A percentile compares a stretch with the other conserved stretches of the same genome.
phyloP scores from a whole-genome alignment of 1,284 basidiomycete genomes.

The Tranzscheliella williamsii region DNA sequence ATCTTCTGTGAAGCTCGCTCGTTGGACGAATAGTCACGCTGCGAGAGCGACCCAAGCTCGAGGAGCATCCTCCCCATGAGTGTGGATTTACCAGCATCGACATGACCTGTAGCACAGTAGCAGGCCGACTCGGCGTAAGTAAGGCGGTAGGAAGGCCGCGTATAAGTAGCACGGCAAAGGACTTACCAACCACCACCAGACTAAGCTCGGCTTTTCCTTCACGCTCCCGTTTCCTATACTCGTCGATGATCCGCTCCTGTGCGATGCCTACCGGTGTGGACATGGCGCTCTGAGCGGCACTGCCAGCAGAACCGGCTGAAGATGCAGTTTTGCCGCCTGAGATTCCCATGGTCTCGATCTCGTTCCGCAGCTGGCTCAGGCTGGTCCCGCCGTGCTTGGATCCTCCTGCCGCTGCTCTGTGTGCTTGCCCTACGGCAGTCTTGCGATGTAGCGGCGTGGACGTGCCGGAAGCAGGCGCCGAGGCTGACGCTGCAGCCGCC shows the following conservation, averaged over 20 bases:
- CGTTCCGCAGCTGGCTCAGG: constrained; percentile 48
- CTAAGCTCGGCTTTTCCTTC: constrained; percentile 75
- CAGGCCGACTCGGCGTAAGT: neutral
- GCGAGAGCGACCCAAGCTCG: constrained; percentile 83
- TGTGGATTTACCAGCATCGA: constrained; percentile 98
- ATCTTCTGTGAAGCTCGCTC: constrained; percentile 87
- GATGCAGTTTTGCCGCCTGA: constrained; percentile 24
- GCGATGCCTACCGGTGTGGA: constrained; percentile 70
- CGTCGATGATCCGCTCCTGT: constrained; percentile 80
- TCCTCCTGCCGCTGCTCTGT: constrained; percentile 37
- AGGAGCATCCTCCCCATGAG: constrained; percentile 92
- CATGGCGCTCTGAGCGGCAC: constrained; percentile 61
- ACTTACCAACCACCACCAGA: constrained; percentile 87
- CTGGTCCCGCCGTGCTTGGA: constrained; percentile 62
- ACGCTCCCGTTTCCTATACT: constrained; percentile 70
- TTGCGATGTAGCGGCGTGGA: constrained; percentile 37
- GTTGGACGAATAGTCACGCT: constrained; percentile 80
- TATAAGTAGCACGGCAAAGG: no score
- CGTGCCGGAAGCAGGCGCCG: constrained; percentile 28
- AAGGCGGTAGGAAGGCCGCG: no score
- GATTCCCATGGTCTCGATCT: constrained; percentile 45
- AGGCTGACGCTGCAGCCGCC: constrained; percentile 24
- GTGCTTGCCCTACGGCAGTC: constrained; percentile 26
- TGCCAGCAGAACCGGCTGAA: constrained; percentile 44
- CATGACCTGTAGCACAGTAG: constrained; percentile 71